phyloP scores from a whole-genome alignment of 345 rosid genomes.

The Hirschfeldia incana region DNA sequence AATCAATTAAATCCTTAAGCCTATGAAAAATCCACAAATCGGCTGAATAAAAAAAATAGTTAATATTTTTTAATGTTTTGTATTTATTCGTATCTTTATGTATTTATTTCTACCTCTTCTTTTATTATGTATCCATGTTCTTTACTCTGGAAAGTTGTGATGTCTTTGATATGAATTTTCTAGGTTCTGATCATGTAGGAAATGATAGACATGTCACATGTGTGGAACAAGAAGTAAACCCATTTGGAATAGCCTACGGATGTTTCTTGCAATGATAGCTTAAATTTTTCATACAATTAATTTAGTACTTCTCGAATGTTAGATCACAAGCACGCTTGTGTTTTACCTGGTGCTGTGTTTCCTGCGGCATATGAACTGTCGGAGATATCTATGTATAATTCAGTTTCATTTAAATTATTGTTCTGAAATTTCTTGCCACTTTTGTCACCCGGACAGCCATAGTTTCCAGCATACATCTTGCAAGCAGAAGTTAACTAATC shows the following conservation, averaged over 20 bases:
- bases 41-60: too few species aligned
- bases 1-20: too few species aligned
- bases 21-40: too few species aligned
- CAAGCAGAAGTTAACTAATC: slow-evolving; percentile 45
- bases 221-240: slow-evolving; percentile 81
- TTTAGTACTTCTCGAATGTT: too few species aligned
- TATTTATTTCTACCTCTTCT: not conserved
- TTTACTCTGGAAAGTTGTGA: not conserved
- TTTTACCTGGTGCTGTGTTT: too few species aligned
- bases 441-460: slow-evolving; percentile 63
- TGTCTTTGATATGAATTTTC: not conserved
- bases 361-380: slow-evolving; percentile 31
- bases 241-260: slow-evolving; percentile 77
- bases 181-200: slow-evolving; percentile 79
- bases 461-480: slow-evolving; percentile 54
- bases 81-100: too few species aligned
- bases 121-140: not conserved
- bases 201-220: slow-evolving; percentile 89
- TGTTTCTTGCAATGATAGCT: slow-evolving; percentile 62
- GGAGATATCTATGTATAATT: slow-evolving; percentile 53
- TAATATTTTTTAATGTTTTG: too few species aligned
- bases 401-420: slow-evolving; percentile 44
- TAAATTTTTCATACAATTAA: too few species aligned
- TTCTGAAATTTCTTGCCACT: slow-evolving; percentile 52
- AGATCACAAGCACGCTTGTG: too few species aligned